Percentiles rank a stretch among this genome's conserved stretches.
These are phyloP conservation scores for Colletotrichum gigasporum DNA, from an alignment of 2,329 filamentous ascomycete species.

Conservation along the genomic window DNA sequence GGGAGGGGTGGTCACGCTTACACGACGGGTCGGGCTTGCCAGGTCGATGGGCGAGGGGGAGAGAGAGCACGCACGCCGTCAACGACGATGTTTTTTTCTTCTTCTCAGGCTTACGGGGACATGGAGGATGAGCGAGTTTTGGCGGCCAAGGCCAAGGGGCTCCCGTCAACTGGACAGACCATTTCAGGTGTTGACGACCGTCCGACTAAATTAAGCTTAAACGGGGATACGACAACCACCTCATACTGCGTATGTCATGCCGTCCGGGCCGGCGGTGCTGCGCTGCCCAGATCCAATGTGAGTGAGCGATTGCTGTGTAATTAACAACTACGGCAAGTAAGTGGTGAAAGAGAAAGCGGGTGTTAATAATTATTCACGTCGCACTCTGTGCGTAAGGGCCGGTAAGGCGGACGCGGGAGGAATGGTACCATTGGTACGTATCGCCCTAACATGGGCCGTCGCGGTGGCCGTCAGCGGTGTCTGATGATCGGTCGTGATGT, in stretches of 20 bases:
- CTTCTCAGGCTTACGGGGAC: neutral
- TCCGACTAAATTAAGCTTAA: conserved; percentile 27
- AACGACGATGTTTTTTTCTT: neutral
- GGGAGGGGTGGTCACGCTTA: conserved; percentile 3
- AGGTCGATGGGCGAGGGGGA: no score
- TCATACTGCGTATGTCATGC: conserved; percentile 3
- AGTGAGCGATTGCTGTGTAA: no score
- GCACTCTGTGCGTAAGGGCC: no score
- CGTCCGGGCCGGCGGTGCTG: neutral
- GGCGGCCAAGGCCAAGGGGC: neutral
- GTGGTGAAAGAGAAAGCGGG: no score
- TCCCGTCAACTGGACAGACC: conserved; percentile 16
- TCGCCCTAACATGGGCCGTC: neutral
- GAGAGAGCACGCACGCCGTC: no score
- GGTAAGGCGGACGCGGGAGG: no score
- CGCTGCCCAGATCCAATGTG: no score
- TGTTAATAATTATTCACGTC: no score
- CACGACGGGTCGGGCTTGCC: no score
- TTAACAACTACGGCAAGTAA: no score
- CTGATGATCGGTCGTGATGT: neutral
- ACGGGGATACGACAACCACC: conserved; percentile 12
- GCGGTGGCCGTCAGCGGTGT: neutral
- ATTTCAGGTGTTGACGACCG: conserved; percentile 8
- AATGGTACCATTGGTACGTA: neutral
- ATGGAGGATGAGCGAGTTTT: neutral